These are phyloP conservation scores for Crepidotus variabilis DNA, from an alignment of 768 basidiomycete genomes.

Conservation along the genomic window DNA sequence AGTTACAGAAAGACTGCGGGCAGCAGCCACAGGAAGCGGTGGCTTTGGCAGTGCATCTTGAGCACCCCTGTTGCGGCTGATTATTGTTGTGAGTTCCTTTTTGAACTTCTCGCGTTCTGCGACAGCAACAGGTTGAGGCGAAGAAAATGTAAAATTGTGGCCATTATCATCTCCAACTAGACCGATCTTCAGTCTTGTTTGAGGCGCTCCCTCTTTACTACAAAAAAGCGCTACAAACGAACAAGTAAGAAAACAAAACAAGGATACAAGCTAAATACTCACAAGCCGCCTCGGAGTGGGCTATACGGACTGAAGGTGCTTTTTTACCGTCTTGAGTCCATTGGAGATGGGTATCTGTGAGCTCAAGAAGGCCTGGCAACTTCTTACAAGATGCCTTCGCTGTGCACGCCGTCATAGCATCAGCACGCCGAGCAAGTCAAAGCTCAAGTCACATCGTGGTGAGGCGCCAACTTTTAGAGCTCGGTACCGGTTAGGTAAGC, in stretches of 20 bases:
- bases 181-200: constrained; percentile 75
- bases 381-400: constrained; percentile 88
- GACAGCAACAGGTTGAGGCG: constrained; percentile 58
- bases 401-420: constrained; percentile 66
- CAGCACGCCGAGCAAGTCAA: constrained; percentile 19
- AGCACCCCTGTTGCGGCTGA: constrained; percentile 63
- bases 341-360: constrained; percentile 68
- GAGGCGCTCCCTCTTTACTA: constrained; percentile 78
- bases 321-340: constrained; percentile 78
- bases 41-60: constrained; percentile 21
- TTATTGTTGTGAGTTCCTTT: constrained; percentile 70
- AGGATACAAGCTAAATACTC: constrained; percentile 25
- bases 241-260: constrained; percentile 10
- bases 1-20: constrained; percentile 25
- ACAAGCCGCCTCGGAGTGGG: constrained; percentile 61
- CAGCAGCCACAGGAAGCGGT: constrained; percentile 10
- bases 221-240: constrained; percentile 66
- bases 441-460: not conserved
- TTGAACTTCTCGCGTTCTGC: constrained; percentile 83
- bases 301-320: constrained; percentile 59
- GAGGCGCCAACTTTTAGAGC: constrained; percentile 4
- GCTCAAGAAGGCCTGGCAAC: constrained; percentile 65
- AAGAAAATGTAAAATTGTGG: constrained; percentile 80
- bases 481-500: constrained; percentile 16
- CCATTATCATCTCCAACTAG: constrained; percentile 66